These are phyloP conservation scores for Allium sativum DNA, from an alignment of 106 monocot species.

Conservation along the genomic window DNA sequence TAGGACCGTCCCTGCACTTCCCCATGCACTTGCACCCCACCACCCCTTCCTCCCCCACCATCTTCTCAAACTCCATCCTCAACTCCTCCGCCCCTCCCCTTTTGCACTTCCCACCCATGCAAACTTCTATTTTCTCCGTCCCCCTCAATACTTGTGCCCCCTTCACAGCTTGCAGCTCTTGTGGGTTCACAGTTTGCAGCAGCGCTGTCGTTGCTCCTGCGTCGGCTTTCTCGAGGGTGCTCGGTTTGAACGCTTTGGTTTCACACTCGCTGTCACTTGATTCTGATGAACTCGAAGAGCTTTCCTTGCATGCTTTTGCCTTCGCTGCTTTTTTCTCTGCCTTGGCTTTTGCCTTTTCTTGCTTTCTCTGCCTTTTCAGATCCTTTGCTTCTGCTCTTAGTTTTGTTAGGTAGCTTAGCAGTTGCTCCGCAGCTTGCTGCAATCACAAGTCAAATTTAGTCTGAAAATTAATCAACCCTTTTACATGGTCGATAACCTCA, in stretches of 20 bases:
- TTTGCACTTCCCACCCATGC: constrained; percentile 96
- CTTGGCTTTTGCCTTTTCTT: constrained; percentile 34
- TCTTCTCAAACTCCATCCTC: constrained; percentile 52
- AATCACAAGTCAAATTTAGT: not conserved
- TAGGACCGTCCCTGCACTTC: constrained; percentile 84
- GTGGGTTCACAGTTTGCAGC: not conserved
- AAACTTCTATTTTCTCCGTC: constrained; percentile 62
- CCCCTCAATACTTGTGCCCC: not conserved
- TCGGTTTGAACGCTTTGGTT: not conserved
- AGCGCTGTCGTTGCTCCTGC: not conserved
- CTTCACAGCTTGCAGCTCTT: not conserved
- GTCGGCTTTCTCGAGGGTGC: not conserved
- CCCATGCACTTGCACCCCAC: constrained; percentile 98
- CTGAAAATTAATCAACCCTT: not conserved
- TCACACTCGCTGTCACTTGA: constrained; percentile 78
- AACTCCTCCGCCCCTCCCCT: constrained; percentile 50
- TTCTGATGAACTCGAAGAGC: constrained; percentile 46
- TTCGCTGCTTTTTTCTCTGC: constrained; percentile 19
- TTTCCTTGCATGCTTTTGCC: constrained; percentile 7
- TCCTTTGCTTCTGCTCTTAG: constrained; percentile 39
- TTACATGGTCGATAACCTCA: too few species aligned
- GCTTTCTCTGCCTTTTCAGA: constrained; percentile 35
- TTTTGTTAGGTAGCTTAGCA: constrained; percentile 45
- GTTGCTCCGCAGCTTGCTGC: constrained; percentile 45
- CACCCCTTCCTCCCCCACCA: constrained; percentile 49